phyloP scores from a whole-genome alignment of 345 rosid genomes.

The Bruguiera gymnorhiza region DNA sequence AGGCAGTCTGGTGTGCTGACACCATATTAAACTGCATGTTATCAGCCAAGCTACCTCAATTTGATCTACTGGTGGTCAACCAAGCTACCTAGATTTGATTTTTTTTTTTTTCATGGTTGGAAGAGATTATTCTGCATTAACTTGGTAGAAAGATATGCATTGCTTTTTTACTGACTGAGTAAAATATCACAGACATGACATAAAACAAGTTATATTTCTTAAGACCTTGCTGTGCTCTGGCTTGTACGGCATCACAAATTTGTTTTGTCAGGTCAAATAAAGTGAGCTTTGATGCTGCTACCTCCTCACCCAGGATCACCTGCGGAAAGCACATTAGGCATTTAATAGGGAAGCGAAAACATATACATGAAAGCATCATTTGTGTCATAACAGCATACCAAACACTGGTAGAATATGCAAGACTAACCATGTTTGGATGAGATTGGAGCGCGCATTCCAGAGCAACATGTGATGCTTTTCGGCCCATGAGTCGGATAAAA shows the following conservation, averaged over 20 bases:
- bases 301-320: conserved; percentile 98
- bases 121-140: background rate
- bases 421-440: conserved; percentile 92
- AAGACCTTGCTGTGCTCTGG: conserved; percentile 83
- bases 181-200: conserved; percentile 9
- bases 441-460: conserved; percentile 97
- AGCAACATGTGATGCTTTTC: conserved; percentile 95
- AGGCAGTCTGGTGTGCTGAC: background rate
- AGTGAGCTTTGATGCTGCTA: conserved; percentile 97
- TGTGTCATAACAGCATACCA: background rate
- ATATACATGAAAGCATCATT: background rate
- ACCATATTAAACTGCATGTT: background rate
- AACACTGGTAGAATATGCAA: conserved; percentile 14
- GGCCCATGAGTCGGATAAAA: conserved; percentile 95
- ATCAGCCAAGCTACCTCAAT: too few relatives aligned
- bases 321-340: conserved; percentile 25
- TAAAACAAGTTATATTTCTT: conserved; percentile 12
- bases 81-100: background rate
- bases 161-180: background rate
- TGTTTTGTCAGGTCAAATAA: conserved; percentile 84
- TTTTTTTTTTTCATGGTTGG: background rate
- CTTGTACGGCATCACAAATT: conserved; percentile 96
- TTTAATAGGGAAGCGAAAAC: background rate
- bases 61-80: too few relatives aligned
- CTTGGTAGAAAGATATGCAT: background rate